phyloP scores from a whole-genome alignment of 2,329 filamentous ascomycete species.

The Penicillium sp. region DNA sequence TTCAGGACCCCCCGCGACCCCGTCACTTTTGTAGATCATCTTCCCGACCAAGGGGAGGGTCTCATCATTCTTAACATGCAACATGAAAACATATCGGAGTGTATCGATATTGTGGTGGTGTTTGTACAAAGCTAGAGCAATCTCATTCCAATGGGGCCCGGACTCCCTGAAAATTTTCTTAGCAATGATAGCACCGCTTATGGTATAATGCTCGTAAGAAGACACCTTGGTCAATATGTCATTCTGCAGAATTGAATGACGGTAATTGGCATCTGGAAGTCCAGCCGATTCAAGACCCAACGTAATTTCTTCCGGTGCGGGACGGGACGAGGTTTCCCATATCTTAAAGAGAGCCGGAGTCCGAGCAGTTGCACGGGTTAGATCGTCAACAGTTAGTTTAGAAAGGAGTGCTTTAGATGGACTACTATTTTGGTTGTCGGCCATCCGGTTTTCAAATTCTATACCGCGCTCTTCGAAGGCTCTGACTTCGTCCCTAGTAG shows the following conservation, averaged over 20 bases:
- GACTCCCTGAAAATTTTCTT: not conserved
- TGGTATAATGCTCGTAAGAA: not conserved
- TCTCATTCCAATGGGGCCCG: not conserved
- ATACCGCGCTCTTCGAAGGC: accelerated
- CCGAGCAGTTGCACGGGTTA: accelerated
- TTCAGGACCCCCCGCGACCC: too few species aligned
- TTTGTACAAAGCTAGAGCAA: conserved; percentile 1
- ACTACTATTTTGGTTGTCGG: not conserved
- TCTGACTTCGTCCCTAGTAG: accelerated
- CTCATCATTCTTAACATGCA: not conserved
- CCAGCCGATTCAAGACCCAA: not conserved
- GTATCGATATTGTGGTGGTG: not conserved
- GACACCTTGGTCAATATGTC: accelerated
- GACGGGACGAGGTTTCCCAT: too few species aligned
- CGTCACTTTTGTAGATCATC: not conserved
- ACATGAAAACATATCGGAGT: not conserved
- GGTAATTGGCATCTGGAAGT: not conserved
- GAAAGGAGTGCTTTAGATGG: not conserved
- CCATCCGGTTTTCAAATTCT: not conserved
- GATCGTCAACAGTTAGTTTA: not conserved
- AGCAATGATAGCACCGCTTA: not conserved
- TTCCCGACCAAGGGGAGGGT: not conserved
- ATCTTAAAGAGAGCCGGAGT: not conserved
- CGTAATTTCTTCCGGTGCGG: not conserved
- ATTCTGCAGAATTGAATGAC: not conserved